Percentiles rank a stretch among this genome's conserved stretches.
Conservation (phyloP, 352 stramenopile species). For the Phytophthora aleatoria region DNA sequence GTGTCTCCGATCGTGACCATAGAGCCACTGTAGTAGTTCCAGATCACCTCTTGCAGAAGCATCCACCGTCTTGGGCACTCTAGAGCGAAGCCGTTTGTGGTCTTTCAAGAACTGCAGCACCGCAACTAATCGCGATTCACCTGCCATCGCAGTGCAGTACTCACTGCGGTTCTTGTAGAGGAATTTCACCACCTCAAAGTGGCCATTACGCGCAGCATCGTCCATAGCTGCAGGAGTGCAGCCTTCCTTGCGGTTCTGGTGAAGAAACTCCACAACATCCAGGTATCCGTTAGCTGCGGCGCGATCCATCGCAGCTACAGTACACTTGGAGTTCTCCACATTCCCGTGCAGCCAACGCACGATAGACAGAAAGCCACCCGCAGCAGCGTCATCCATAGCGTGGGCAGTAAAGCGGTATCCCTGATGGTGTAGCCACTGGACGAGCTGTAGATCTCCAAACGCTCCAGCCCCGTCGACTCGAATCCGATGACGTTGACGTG, state of each 20-base stretch:
- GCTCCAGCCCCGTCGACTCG: slow-evolving; percentile 36
- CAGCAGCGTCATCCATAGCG: slow-evolving; percentile 34
- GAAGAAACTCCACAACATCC: slow-evolving; percentile 37
- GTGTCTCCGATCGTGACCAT: slow-evolving; percentile 35
- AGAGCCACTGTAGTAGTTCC: slow-evolving; percentile 46
- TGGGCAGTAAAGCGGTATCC: slow-evolving; percentile 36
- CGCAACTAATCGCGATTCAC: slow-evolving; percentile 33
- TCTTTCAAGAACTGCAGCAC: slow-evolving; percentile 45
- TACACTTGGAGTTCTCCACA: slow-evolving; percentile 21
- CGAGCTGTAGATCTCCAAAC: slow-evolving; percentile 37
- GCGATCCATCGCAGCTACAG: slow-evolving; percentile 37
- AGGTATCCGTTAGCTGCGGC: slow-evolving; percentile 37
- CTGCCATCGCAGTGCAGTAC: slow-evolving; percentile 36
- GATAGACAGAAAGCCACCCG: slow-evolving; percentile 27
- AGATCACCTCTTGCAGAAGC: slow-evolving; percentile 38
- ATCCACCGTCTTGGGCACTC: slow-evolving; percentile 30
- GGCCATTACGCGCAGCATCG: slow-evolving; percentile 37
- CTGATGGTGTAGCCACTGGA: slow-evolving; percentile 38
- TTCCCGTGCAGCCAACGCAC: slow-evolving; percentile 40
- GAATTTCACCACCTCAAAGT: slow-evolving; percentile 41
- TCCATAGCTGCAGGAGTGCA: slow-evolving; percentile 50
- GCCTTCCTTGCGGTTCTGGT: slow-evolving; percentile 43
- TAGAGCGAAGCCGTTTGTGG: slow-evolving; percentile 33
- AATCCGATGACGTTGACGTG: slow-evolving; percentile 37
- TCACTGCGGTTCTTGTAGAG: slow-evolving; percentile 41